Base-by-base conservation (phyloP, 768 basidiomycete genomes). In the Lactarius evosmus region DNA sequence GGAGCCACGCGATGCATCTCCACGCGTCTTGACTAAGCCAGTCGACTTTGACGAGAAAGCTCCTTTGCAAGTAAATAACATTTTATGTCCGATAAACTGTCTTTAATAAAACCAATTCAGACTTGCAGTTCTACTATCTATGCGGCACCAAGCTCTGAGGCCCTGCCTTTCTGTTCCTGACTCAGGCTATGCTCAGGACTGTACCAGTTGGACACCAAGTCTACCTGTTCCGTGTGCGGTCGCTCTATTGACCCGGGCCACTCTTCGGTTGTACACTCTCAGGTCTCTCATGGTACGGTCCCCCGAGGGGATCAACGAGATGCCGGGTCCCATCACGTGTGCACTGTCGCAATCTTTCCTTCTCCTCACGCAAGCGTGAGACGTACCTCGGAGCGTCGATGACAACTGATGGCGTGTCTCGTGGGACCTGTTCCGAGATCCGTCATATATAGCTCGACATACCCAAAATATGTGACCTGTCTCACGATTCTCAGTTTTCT, bases 301-400 rank as follows among this genome's bases (percentile, higher is more conserved):
- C 40, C 16, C 40, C 19, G 14, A 16, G 16, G 16, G 8, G 19
- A 44, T 44, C 41, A 44, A n/a, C n/a, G 6, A 8, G 41, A 44
- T 27, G 6, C 14, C 5, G 16, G 4, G 50, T 30, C 11, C 34
- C 30, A 64, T 72, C 73, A 73, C 72, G 73, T 74, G 73, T 52
- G 41, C 56, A 34, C 62, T 73, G 70, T 70, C 73, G 71, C 70
- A 66, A 75, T 73, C 56, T 41, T 50, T 22, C 56, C 67, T 69
- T 66, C 68, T 52, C 62, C 54, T 71, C 66, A 66, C 73, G 73
- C 69, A 56, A 72, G 60, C 41, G 19, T 50, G 32, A 17, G 22
- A 59, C 46, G 63, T 36, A 32, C 58, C 52, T n/a, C 22, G 44
- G 56, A 61, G 38, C 58, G 40, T 50, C 54, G 29, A 27, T 44